phyloP scores from a whole-genome alignment of 345 rosid species.

The Syzygium oleosum region DNA sequence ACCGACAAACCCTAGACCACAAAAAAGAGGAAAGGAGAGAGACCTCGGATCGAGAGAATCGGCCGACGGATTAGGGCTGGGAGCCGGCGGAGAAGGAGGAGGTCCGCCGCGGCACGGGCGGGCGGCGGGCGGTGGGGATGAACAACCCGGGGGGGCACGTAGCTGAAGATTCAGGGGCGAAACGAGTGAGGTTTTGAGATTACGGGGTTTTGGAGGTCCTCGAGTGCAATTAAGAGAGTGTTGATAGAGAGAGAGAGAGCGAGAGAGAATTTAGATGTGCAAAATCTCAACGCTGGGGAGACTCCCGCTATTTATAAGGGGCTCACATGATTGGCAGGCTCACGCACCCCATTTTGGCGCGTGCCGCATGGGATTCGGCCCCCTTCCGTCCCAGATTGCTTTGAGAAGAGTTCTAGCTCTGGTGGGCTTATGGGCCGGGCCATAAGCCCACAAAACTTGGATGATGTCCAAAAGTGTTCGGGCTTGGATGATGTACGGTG shows the following conservation, averaged over 20 bases:
- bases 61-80: not conserved
- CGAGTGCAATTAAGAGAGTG: conserved; percentile 10
- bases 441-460: too few species aligned
- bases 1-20: conserved; percentile 16
- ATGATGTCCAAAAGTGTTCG: not conserved
- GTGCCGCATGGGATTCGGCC: not conserved
- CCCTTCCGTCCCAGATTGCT: too few species aligned
- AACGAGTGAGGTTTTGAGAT: conserved; percentile 1
- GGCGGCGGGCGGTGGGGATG: not conserved
- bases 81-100: not conserved
- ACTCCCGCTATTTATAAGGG: not conserved
- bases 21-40: not conserved
- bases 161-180: conserved; percentile 10
- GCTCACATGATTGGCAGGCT: not conserved
- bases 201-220: conserved; percentile 14
- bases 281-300: fast-evolving
- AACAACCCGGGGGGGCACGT: not conserved
- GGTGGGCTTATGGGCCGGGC: not conserved
- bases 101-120: not conserved
- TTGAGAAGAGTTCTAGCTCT: not conserved
- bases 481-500: not conserved
- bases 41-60: conserved; percentile 18
- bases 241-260: conserved; percentile 8
- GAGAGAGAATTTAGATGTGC: not conserved
- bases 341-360: not conserved